Percentiles rank a stretch among this genome's conserved stretches.
These are phyloP conservation scores for Dictyostelium discoideum DNA, from an alignment of 78 protist genomes.

Conservation along the genomic window DNA sequence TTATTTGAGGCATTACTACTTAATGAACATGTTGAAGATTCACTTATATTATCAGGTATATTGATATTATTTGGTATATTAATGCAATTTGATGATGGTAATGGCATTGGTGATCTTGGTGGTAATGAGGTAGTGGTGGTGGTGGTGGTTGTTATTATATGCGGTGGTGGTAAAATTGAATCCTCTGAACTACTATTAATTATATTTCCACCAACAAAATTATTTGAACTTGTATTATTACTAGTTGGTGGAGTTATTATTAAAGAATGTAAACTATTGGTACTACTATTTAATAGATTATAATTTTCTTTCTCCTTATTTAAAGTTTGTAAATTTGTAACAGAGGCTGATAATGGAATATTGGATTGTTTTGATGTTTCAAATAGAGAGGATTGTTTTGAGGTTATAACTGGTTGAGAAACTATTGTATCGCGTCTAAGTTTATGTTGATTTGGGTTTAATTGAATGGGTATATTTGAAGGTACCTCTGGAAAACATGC, in stretches of 20 bases:
- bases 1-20: background rate
- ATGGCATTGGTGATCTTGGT: background rate
- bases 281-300: background rate
- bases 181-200: background rate
- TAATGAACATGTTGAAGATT: conserved; percentile 7
- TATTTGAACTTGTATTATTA: background rate
- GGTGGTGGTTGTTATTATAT: background rate
- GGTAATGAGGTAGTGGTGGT: background rate
- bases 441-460: background rate
- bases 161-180: background rate
- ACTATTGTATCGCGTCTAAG: conserved; percentile 41
- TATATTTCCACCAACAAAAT: background rate
- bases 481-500: conserved; percentile 72
- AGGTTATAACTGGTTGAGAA: conserved; percentile 14
- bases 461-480: background rate
- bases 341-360: background rate
- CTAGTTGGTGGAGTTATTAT: background rate
- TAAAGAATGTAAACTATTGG: background rate
- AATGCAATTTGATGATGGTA: background rate
- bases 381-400: background rate
- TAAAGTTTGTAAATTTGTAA: background rate
- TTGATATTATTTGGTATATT: background rate
- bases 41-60: conserved; percentile 13
- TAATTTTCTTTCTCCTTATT: background rate
- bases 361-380: background rate